phyloP scores from a whole-genome alignment of 305 asterid genomes.

The Fraxinus ornus region DNA sequence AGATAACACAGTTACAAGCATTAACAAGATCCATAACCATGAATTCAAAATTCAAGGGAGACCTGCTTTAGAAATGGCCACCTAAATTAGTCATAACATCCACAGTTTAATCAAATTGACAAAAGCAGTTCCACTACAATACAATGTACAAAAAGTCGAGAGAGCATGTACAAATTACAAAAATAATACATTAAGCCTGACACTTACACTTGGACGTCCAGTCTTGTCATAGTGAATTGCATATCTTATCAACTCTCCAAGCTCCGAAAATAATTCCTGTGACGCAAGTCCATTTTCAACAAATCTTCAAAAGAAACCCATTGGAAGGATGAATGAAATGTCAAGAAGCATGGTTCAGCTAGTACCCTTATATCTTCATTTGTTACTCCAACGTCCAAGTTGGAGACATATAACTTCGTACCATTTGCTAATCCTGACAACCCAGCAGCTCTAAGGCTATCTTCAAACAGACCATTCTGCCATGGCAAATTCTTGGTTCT shows the following conservation, averaged over 20 bases:
- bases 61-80: not conserved
- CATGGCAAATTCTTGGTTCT: constrained; percentile 74
- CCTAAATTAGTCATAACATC: not conserved
- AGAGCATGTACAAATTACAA: not conserved
- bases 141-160: not conserved
- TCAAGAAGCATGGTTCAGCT: constrained; percentile 28
- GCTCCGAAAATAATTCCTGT: constrained; percentile 89
- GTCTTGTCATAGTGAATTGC: constrained; percentile 84
- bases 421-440: constrained; percentile 68
- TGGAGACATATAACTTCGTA: constrained; percentile 72
- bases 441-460: constrained; percentile 92
- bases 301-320: constrained; percentile 39
- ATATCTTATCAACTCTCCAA: constrained; percentile 82
- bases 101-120: not conserved
- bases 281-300: constrained; percentile 49
- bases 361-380: constrained; percentile 96
- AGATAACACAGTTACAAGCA: not conserved
- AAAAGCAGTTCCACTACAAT: not conserved
- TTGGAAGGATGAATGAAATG: constrained; percentile 28
- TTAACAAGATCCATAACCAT: not conserved
- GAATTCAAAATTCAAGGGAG: not conserved
- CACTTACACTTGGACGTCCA: constrained; percentile 94
- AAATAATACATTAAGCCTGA: not conserved
- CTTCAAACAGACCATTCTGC: constrained; percentile 89
- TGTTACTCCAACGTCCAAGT: constrained; percentile 82